Evolutionary conservation across 1,284 basidiomycete species (phyloP).

Genomic region (Ustilago trichophora): DNA sequence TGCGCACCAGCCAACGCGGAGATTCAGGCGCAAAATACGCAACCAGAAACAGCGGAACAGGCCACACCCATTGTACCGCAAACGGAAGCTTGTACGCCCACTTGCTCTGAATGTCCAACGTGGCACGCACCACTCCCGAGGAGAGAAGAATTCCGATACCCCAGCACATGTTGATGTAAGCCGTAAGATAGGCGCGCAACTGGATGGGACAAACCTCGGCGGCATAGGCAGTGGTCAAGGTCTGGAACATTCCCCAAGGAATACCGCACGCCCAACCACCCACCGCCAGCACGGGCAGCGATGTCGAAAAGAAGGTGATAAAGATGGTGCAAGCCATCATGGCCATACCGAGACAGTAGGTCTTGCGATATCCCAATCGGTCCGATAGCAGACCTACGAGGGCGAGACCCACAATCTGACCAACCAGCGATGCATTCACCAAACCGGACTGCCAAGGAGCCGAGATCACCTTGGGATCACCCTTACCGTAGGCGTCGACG

Average conservation of each 20-base stretch:
- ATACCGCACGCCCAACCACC: constrained; percentile 67
- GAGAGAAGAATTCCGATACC: constrained; percentile 66
- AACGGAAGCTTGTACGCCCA: constrained; percentile 67
- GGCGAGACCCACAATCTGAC: constrained; percentile 24
- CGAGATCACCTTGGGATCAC: neutral
- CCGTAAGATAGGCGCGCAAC: constrained; percentile 69
- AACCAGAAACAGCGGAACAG: constrained; percentile 51
- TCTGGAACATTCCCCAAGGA: constrained; percentile 68
- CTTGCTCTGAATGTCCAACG: constrained; percentile 47
- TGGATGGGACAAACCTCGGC: constrained; percentile 69
- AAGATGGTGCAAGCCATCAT: constrained; percentile 29
- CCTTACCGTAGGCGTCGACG: neutral
- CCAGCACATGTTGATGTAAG: constrained; percentile 70
- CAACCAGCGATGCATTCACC: constrained; percentile 11
- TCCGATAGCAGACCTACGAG: constrained; percentile 16
- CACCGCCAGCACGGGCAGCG: constrained; percentile 64
- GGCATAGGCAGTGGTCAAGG: constrained; percentile 69
- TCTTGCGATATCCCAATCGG: constrained; percentile 3
- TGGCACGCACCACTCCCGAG: constrained; percentile 68
- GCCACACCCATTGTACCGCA: constrained; percentile 68
- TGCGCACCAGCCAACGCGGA: constrained; percentile 69
- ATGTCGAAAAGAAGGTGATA: constrained; percentile 67
- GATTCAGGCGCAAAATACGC: constrained; percentile 62
- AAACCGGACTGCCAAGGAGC: constrained; percentile 68
- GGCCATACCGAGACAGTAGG: neutral